Base-by-base conservation (phyloP, 225 moss, liverwort and hornwort species). In the Takakia lepidozioides region DNA sequence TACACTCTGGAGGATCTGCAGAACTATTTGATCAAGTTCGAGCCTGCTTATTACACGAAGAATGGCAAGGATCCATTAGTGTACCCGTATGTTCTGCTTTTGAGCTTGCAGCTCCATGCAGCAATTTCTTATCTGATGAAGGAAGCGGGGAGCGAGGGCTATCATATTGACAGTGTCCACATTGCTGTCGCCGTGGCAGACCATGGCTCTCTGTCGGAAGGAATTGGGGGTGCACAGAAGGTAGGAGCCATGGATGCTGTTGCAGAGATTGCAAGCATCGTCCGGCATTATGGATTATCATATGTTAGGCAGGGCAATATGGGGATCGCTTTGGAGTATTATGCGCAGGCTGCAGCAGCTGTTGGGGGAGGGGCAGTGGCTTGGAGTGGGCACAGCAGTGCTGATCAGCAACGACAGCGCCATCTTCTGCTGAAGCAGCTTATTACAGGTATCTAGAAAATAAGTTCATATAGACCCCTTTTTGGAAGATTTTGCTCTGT, bases 51-150 rank as follows among this genome's bases (percentile, higher is more conserved):
- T 51, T 95, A 95, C 55, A 95, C 93, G n/a, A 95, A 89, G 58
- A 95, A 89, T 57, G 93, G 93, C 23, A 95, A 89, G 55, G 89
- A 95, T 59, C 93, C 93, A 20, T 48, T 95, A 49, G 93, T 95
- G 9, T 95, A 84, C 46, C 93, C 89, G 0, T 95, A 95, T 25
- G 82, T 95, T 17, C 84, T 95, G 34, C 84, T 95, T 19, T 79
- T 95, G 48, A 95, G 86, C 67, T 66, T 95, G 46, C 93, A 95
- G 57, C 78, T 84, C 25, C 84, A 95, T 62, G 73, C 84, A 15
- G 93, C 93, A 10, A 75, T 95, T 45, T 66, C 82, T 2, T 89
- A 86, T 43, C 70, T 95, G 26, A 80, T 84, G 57, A 89, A 95
- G 64, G 93, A 95, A 34, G 72, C 56, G 48, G 71, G 60, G 17